Base-by-base conservation (phyloP, 257 asterid species). In the Cordia subcordata region DNA sequence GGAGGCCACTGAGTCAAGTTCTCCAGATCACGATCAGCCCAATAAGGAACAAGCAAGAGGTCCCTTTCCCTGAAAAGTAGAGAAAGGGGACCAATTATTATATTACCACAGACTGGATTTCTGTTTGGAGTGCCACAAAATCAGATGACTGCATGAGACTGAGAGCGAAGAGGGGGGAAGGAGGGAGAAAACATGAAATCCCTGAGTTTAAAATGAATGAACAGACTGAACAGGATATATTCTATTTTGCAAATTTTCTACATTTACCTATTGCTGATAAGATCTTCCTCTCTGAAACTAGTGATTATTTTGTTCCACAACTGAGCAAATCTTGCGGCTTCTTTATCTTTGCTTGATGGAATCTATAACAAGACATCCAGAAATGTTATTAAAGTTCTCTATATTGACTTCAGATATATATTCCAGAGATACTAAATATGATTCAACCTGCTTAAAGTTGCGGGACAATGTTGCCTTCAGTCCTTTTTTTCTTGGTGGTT, bases 251-350 rank as follows among this genome's bases (percentile, higher is more conserved):
- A 1, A 49, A 49, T n/a, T 20, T 23, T 57, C 53, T 47, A 35
- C 21, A 49, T 61, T 69, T 76, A 86, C 99, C 96, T 85, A 56
- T 88, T 67, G 68, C 99, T 88, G 61, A 92, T 88, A 53, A 92
- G 94, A 81, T 92, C 99, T 79, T 92, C 99, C 80, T 92, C 99
- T 68, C 96, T 82, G 75, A 92, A 92, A 73, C 99, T 92, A 57
- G 96, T 77, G 71, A 92, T 81, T 51, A 92, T 92, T 81, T 84
- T 84, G 82, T 92, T 92, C 99, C 99, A 92, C 77, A 92, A 66
- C 75, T 92, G 99, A 73, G 99, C 96, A 84, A 92, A 92, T 75
- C 96, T 84, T 33, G 99, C 99, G 70, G 96, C 95, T 72, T 75
- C 87, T 74, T 85, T 88, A 72, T 86, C 96, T 68, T 81, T 79